These are phyloP conservation scores for Euphrasia confusa DNA, from an alignment of 257 asterid genomes.

Conservation along the genomic window DNA sequence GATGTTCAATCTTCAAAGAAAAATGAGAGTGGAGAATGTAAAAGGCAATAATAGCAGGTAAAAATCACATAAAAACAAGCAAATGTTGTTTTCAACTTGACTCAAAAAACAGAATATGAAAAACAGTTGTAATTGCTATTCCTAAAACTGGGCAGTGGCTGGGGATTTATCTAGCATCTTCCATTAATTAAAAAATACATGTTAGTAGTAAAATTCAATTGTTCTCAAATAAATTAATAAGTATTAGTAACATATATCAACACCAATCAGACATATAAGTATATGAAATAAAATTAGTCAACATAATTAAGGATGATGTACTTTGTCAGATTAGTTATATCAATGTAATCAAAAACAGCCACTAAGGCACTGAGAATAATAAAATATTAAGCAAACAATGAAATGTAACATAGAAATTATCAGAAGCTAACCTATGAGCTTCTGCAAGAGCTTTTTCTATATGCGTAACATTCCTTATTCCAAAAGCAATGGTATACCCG, in stretches of 20 bases:
- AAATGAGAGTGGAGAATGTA: background rate
- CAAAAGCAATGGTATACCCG: constrained; percentile 95
- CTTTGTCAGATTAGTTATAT: background rate
- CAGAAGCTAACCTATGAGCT: constrained; percentile 65
- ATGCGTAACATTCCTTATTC: constrained; percentile 91
- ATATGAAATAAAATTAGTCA: constrained; percentile 5
- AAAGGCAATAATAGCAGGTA: background rate
- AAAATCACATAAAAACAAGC: background rate
- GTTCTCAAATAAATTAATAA: background rate
- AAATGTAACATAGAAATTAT: background rate
- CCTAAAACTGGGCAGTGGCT: background rate
- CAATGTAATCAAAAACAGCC: background rate
- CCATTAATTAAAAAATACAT: constrained; percentile 2
- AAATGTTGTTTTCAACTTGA: background rate
- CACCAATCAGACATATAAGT: background rate
- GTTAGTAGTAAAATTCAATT: background rate
- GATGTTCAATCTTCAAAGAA: background rate
- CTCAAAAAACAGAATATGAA: background rate
- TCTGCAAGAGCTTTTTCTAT: constrained; percentile 85
- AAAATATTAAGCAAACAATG: constrained; percentile 17
- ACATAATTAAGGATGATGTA: background rate
- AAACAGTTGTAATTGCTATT: background rate
- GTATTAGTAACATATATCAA: constrained; percentile 1
- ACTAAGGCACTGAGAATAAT: background rate
- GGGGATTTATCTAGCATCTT: background rate